Evolutionary conservation across 164 flowering plant species (phyloP).

Genomic region (Nymphaea thermarum): DNA sequence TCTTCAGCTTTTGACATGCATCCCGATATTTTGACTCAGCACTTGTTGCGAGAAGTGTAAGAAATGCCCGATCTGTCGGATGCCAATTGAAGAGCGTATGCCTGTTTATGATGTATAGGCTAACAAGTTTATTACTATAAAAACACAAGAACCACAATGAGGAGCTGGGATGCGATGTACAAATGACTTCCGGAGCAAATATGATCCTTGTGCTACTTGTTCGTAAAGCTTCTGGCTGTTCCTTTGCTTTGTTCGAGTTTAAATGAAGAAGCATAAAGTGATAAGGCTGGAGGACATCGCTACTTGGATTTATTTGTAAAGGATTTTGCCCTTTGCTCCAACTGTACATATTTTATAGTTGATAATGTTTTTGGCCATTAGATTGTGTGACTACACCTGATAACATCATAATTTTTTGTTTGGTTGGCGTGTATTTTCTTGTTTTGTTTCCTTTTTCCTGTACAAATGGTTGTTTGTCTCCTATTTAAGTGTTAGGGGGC

Average conservation of each 20-base stretch:
- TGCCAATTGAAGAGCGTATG: slow-evolving; percentile 57
- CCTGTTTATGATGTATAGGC: slow-evolving; percentile 83
- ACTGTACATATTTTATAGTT: not conserved
- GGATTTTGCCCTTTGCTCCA: not conserved
- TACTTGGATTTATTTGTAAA: not conserved
- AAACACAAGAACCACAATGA: not conserved
- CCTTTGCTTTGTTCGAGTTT: not conserved
- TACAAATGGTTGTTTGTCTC: too few species aligned
- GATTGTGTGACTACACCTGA: too few species aligned
- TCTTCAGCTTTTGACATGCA: not conserved
- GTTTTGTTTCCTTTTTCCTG: too few species aligned
- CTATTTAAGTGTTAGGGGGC: too few species aligned
- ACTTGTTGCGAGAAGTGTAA: slow-evolving; percentile 71
- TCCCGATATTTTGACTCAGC: slow-evolving; percentile 24
- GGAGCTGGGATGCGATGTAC: not conserved
- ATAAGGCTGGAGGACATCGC: not conserved
- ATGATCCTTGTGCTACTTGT: not conserved
- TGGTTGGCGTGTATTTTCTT: too few species aligned
- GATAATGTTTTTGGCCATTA: too few species aligned
- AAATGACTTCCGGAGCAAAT: not conserved
- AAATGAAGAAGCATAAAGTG: not conserved
- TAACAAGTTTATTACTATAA: not conserved
- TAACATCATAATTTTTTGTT: too few species aligned
- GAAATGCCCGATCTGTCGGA: slow-evolving; percentile 82
- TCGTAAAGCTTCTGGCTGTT: not conserved